Base-by-base conservation (phyloP, 345 rosid species). In the Tarenaya hassleriana region DNA sequence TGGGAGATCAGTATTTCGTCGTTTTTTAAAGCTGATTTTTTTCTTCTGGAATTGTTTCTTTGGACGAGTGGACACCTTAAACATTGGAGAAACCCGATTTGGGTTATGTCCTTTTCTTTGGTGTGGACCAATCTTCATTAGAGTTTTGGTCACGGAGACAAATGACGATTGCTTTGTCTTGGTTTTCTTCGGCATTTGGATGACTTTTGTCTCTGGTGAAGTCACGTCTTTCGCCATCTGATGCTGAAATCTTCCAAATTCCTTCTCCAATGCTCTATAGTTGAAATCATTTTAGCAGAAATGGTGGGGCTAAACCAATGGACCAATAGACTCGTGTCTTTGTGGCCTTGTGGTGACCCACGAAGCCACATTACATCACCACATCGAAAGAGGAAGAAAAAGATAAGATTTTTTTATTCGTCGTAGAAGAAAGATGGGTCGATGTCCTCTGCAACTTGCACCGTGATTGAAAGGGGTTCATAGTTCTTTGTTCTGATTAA, bases 101-200 rank as follows among this genome's bases (percentile, higher is more conserved):
- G 16, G 38, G 63, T 40, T 16, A 27, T 42, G 64, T 51, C 58
- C 15, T 39, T 69, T 56, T 68, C 55, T 47, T 48, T 61, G 27
- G 16, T 21, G 53, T 64, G 79, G 79, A 64, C 80, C 80, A 10
- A 62, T 47, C 37, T 16, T 34, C 16, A 66, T 64, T 60, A 53
- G 41, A 31, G 44, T 38, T 47, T 50, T 77, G 84, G 83, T 81
- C 92, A 80, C 77, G 58, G 16, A 41, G 64, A 75, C 73, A 74
- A 67, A 67, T 78, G 70, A 42, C 57, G 67, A 64, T 76, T 74
- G 66, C 13, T 34, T 52, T 83, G 96, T 78, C 74, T 55, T 69
- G 42, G 49, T 70, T 75, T 83, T 74, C 67, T 58, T 76, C 61
- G 71, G 75, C 94, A 85, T 61, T 20, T 56, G 29, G 29, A 24